A percentile compares a stretch with the other conserved stretches of the same genome.
phyloP scores from a whole-genome alignment of 305 asterid genomes.

The Caryopteris hybrid region DNA sequence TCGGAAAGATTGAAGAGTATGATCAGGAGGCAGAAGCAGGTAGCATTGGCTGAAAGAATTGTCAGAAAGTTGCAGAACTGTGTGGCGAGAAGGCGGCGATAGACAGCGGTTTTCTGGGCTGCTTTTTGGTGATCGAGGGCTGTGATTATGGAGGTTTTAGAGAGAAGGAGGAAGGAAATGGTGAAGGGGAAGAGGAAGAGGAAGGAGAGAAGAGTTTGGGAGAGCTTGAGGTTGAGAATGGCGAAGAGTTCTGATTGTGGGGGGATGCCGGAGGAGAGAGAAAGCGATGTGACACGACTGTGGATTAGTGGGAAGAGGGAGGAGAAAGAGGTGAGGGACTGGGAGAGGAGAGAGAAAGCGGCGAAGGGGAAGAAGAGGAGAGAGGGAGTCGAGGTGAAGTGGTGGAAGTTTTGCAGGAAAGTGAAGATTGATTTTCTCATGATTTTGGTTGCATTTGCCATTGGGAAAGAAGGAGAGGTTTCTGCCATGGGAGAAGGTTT shows the following conservation, averaged over 20 bases:
- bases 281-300: conserved; percentile 36
- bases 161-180: conserved; percentile 58
- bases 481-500: background rate
- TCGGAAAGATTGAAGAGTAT: conserved; percentile 33
- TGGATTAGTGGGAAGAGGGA: conserved; percentile 32
- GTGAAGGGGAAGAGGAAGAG: conserved; percentile 51
- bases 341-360: conserved; percentile 44
- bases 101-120: background rate
- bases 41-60: conserved; percentile 59
- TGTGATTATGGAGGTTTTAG: conserved; percentile 41
- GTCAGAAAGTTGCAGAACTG: conserved; percentile 56
- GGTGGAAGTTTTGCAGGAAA: conserved; percentile 50
- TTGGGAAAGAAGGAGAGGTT: conserved; percentile 1
- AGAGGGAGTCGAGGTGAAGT: conserved; percentile 47
- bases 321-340: conserved; percentile 40
- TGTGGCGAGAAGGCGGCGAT: conserved; percentile 38
- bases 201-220: conserved; percentile 54
- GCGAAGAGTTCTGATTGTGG: conserved; percentile 45
- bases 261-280: conserved; percentile 62
- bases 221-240: conserved; percentile 55
- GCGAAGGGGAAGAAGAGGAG: conserved; percentile 60
- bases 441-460: conserved; percentile 41
- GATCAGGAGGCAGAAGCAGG: conserved; percentile 48
- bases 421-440: conserved; percentile 61
- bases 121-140: conserved; percentile 21